Percentiles rank a stretch among this genome's conserved stretches.
Evolutionary conservation across 2,329 filamentous ascomycete species (phyloP).

Genomic region (Bertia moriformis): DNA sequence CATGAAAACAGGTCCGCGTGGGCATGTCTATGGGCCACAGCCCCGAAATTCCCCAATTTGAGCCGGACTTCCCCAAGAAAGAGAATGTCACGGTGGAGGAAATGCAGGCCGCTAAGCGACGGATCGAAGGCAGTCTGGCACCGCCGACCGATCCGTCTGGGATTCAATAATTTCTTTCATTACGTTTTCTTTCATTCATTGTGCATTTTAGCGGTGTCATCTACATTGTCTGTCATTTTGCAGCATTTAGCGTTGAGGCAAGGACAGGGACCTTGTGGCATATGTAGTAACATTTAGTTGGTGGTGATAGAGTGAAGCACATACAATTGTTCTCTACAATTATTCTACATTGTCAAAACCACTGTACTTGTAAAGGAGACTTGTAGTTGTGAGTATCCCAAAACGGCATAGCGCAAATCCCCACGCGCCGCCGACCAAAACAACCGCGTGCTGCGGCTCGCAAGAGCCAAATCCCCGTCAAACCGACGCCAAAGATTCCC

Average conservation of each 20-base stretch:
- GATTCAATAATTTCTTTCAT: background rate
- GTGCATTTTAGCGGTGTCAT: background rate
- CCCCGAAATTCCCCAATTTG: slow-evolving; percentile 56
- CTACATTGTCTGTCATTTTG: background rate
- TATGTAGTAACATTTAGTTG: background rate
- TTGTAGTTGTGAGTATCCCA: no score
- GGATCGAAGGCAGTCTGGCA: slow-evolving; percentile 45
- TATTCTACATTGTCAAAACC: no score
- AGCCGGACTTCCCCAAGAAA: slow-evolving; percentile 75
- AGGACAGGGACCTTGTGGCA: no score
- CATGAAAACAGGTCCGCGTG: slow-evolving; percentile 56
- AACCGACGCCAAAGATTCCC: background rate
- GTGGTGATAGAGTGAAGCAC: no score
- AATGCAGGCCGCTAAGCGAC: slow-evolving; percentile 70
- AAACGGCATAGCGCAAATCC: background rate
- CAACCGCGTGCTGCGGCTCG: slow-evolving; percentile 1
- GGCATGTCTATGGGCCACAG: slow-evolving; percentile 95
- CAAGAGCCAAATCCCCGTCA: background rate
- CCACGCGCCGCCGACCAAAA: slow-evolving; percentile 1
- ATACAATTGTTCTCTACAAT: no score
- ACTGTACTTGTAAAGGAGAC: no score
- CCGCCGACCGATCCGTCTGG: slow-evolving; percentile 6
- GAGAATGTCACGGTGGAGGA: slow-evolving; percentile 67
- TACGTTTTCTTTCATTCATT: background rate
- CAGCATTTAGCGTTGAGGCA: background rate